Percentiles rank a stretch among this genome's conserved stretches.
These are phyloP conservation scores for Urochloa ruziziensis DNA, from an alignment of 176 grass and related monocot species.

Conservation along the genomic window DNA sequence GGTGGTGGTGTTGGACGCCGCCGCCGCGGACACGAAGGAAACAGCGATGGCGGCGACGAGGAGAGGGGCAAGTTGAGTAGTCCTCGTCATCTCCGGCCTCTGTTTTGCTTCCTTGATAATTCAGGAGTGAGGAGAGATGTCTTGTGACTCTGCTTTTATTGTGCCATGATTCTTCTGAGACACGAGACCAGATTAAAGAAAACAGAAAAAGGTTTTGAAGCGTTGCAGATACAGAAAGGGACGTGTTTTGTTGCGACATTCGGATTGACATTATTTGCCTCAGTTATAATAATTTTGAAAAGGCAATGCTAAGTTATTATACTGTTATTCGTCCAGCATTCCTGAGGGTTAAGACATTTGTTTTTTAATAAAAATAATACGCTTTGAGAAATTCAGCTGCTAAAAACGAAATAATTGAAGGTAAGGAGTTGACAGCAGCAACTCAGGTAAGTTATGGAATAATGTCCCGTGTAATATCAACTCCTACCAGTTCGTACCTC, in stretches of 20 bases:
- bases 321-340: not conserved
- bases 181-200: not conserved
- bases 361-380: not conserved
- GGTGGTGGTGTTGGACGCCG: conserved; percentile 33
- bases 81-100: conserved; percentile 14
- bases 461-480: not conserved
- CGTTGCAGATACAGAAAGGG: not conserved
- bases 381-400: not conserved
- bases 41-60: conserved; percentile 21
- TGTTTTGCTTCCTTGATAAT: not conserved
- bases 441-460: not conserved
- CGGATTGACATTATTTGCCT: not conserved
- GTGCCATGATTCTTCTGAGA: not conserved
- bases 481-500: not conserved
- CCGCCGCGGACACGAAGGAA: conserved; percentile 19
- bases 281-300: not conserved
- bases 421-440: not conserved
- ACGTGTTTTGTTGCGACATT: not conserved
- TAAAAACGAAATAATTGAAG: not conserved
- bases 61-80: conserved; percentile 14
- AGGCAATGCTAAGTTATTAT: not conserved
- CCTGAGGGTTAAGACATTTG: not conserved
- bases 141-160: conserved; percentile 2
- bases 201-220: not conserved
- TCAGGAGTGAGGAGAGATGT: not conserved